Percentiles rank a stretch among this genome's conserved stretches.
These are phyloP conservation scores for Morella rubra DNA, from an alignment of 306 rosid genomes.

Conservation along the genomic window DNA sequence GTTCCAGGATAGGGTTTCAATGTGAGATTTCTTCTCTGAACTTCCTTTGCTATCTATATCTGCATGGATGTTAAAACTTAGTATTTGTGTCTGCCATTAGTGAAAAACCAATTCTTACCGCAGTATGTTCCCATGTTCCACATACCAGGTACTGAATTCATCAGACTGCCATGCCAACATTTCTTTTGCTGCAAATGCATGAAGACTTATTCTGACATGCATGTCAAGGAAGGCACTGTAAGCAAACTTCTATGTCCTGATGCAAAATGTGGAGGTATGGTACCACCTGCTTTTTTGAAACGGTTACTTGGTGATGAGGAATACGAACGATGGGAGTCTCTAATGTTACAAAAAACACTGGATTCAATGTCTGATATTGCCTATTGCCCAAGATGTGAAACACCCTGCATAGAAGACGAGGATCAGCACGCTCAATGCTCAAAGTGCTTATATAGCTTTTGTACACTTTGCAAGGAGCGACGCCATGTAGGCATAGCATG, in stretches of 20 bases:
- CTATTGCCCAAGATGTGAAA: conserved; percentile 87
- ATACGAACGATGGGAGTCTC: conserved; percentile 82
- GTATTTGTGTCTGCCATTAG: conserved; percentile 11
- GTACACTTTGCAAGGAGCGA: conserved; percentile 78
- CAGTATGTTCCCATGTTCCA: conserved; percentile 36
- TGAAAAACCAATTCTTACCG: conserved; percentile 14
- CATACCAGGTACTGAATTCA: conserved; percentile 60
- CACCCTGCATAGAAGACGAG: conserved; percentile 84
- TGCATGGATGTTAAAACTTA: neutral
- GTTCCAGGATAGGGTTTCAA: conserved; percentile 1
- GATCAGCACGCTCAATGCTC: conserved; percentile 87
- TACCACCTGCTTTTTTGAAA: conserved; percentile 76
- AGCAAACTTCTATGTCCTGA: conserved; percentile 70
- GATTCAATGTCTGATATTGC: conserved; percentile 80
- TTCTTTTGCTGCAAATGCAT: conserved; percentile 84
- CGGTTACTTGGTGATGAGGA: conserved; percentile 62
- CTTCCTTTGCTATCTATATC: neutral
- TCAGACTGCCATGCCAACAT: conserved; percentile 73
- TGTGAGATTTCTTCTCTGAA: conserved; percentile 2
- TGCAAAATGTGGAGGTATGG: conserved; percentile 60
- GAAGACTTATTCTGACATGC: conserved; percentile 69
- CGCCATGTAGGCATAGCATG: conserved; percentile 85
- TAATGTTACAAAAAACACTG: conserved; percentile 65
- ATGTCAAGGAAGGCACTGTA: conserved; percentile 81
- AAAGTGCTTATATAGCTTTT: conserved; percentile 78